Evolutionary conservation across 352 stramenopile species (phyloP).

Genomic region (Aphanomyces cochlioides): DNA sequence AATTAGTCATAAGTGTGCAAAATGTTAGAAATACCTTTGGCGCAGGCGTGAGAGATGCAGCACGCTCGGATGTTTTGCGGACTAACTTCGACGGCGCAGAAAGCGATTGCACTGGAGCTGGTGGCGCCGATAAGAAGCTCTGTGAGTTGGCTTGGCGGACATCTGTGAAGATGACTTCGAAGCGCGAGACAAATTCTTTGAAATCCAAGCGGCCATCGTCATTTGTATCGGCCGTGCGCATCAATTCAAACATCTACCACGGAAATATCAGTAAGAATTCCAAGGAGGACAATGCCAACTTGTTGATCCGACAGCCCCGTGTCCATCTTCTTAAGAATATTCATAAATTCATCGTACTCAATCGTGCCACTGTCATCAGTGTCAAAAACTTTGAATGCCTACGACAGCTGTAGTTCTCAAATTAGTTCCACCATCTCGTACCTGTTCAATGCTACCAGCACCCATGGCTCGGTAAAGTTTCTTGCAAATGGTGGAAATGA

Average conservation of each 20-base stretch:
- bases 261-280: too few relatives aligned
- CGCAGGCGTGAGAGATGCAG: constrained; percentile 61
- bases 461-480: constrained; percentile 90
- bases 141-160: constrained; percentile 37
- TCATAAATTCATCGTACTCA: constrained; percentile 92
- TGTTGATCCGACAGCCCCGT: constrained; percentile 88
- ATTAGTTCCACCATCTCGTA: neutral
- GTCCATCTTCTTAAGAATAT: constrained; percentile 88
- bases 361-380: constrained; percentile 86
- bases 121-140: constrained; percentile 9
- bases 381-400: constrained; percentile 89
- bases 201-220: constrained; percentile 90
- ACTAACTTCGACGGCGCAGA: constrained; percentile 23
- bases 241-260: constrained; percentile 85
- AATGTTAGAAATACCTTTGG: constrained; percentile 27
- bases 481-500: constrained; percentile 89
- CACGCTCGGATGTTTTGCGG: constrained; percentile 51
- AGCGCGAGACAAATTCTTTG: constrained; percentile 86
- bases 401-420: neutral
- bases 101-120: constrained; percentile 28
- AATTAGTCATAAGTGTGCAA: neutral
- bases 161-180: constrained; percentile 89
- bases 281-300: constrained; percentile 1
- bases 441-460: constrained; percentile 76
- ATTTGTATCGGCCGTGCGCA: constrained; percentile 90